Conservation (phyloP, 148 eudicot genomes). For the Agrostemma githago region DNA sequence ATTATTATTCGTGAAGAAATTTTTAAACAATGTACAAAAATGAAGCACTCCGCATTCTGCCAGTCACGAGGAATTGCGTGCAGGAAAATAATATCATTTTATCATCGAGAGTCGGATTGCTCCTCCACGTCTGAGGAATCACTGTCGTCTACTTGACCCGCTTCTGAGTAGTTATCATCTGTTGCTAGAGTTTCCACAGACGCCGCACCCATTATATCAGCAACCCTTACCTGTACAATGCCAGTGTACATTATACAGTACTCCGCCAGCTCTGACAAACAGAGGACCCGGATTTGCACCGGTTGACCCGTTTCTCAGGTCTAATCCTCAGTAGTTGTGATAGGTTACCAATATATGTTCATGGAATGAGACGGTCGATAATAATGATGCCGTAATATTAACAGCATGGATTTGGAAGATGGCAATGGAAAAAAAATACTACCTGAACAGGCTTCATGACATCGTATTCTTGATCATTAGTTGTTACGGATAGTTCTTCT, state of each 20-base stretch:
- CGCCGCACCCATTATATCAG: constrained; percentile 37
- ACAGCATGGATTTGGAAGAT: not conserved
- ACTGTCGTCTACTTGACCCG: constrained; percentile 22
- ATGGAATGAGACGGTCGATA: not conserved
- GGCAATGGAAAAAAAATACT: constrained; percentile 9
- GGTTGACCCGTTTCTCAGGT: no score
- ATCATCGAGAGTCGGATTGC: constrained; percentile 26
- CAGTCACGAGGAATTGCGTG: constrained; percentile 18
- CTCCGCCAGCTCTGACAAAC: no score
- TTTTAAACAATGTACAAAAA: constrained; percentile 21
- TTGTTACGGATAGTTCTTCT: constrained; percentile 36
- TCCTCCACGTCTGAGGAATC: constrained; percentile 23
- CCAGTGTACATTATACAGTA: not conserved
- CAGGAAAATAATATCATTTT: constrained; percentile 22
- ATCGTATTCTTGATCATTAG: constrained; percentile 42
- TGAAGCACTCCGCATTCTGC: not conserved
- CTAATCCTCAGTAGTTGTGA: not conserved
- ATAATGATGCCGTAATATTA: not conserved
- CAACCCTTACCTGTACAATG: constrained; percentile 49
- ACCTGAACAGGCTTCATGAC: constrained; percentile 75
- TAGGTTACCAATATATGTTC: not conserved
- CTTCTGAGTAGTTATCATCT: constrained; percentile 11
- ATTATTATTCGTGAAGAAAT: no score
- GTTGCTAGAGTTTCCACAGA: constrained; percentile 12
- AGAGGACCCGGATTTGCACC: no score